Evolutionary conservation across 1,139 yeast species (phyloP).

Genomic region (Diutina neorugosa): DNA sequence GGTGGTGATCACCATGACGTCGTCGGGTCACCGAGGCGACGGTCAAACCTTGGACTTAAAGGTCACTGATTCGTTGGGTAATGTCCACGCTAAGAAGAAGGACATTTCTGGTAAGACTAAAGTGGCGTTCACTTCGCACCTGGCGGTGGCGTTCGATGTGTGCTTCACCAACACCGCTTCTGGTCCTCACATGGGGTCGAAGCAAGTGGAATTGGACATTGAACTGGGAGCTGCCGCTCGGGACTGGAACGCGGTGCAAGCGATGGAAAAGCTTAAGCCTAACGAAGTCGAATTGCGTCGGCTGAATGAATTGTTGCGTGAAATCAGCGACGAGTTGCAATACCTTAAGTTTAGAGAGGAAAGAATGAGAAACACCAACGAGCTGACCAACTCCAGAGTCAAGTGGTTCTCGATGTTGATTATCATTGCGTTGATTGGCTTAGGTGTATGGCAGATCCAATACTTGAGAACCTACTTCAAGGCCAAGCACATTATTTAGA

Average conservation of each 20-base stretch:
- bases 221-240: slow-evolving; percentile 96
- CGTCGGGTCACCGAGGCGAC: slow-evolving; percentile 68
- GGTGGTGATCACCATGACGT: slow-evolving; percentile 69
- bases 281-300: slow-evolving; percentile 81
- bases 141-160: slow-evolving; percentile 77
- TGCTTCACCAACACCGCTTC: slow-evolving; percentile 64
- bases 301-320: slow-evolving; percentile 72
- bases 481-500: slow-evolving; percentile 80
- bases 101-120: slow-evolving; percentile 54
- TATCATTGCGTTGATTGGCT: slow-evolving; percentile 53
- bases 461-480: slow-evolving; percentile 89
- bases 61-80: slow-evolving; percentile 57
- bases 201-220: slow-evolving; percentile 78
- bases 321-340: slow-evolving; percentile 64
- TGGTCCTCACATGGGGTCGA: slow-evolving; percentile 20
- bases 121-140: slow-evolving; percentile 75
- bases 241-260: slow-evolving; percentile 94
- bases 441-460: slow-evolving; percentile 86
- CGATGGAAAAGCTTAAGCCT: slow-evolving; percentile 86
- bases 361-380: slow-evolving; percentile 90
- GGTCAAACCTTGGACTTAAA: slow-evolving; percentile 65
- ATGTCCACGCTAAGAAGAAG: slow-evolving; percentile 55
- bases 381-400: slow-evolving; percentile 80
- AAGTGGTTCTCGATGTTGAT: slow-evolving; percentile 70
- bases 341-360: slow-evolving; percentile 83